Base-by-base conservation (phyloP, 140 eudicot genomes). In the Senecio squalidus region DNA sequence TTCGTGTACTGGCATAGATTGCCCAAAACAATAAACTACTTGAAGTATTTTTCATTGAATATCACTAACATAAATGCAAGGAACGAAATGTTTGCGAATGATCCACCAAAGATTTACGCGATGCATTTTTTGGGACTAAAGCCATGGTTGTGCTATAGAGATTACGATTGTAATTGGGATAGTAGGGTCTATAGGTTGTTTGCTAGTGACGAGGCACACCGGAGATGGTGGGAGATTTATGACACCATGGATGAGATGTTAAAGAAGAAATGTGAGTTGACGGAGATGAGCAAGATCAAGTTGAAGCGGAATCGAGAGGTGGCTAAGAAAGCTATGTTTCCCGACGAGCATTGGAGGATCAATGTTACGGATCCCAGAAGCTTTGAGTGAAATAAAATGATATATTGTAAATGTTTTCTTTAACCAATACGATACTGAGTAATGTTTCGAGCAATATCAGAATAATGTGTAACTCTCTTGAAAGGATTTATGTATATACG, bases 121-220 rank as follows among this genome's bases (percentile, higher is more conserved):
- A 79, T 92, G 26, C 96, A 92, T 78, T 92, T 87, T 60, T 64
- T 92, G 60, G 98, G 96, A 4, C 43, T 77, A 67, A 92, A 92
- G 82, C 98, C 98, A 4, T 92, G 98, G 98, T 62, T 68, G 1
- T 92, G 98, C 39, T 87, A 82, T 16, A 56, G 96, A 59, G 97
- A 90, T 20, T 83, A 83, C 3, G 97, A 90, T 55, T 90, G 97
- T 58, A 90, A 90, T 46, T 90, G 94, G 94, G 94, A 87, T 55
- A 46, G 71, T 0, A 58, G 52, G 4, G 78, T 76, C 28, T 83
- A 72, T 9, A 66, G 77, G 0, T 80, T 88, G 10, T 87, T 76
- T 24, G 98, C 98, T 0, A 92, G 95, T 27, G 98, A 92, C 43
- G 74, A 65, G 2, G 96, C 96, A 3, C 93, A 92, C 34, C 11